Base-by-base conservation (phyloP, 1,139 yeast genomes). In the Nakaseomyces sp. region DNA sequence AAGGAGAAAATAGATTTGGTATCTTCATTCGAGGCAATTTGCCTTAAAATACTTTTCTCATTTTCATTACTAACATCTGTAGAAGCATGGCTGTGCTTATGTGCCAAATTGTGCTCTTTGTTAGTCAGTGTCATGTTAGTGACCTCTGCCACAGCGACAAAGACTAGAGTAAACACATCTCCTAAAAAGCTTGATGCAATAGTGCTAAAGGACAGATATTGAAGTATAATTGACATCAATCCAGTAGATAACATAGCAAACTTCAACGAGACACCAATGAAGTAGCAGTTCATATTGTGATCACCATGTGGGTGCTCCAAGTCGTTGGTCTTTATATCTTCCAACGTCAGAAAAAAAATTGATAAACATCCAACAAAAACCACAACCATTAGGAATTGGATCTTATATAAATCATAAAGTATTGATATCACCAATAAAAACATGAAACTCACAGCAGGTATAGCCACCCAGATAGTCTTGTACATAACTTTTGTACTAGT, bases 1-100 rank as follows among this genome's bases (percentile, higher is more conserved):
- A 91, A 93, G 49, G 86, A 83, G 62, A 91, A 89, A 30, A 93
- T 93, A 29, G 95, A 88, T 51, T 85, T 72, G 0, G 96, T 88
- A 53, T 88, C 96, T 20, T 76, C 69, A 54, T 88, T 81, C 37
- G 65, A 58, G 43, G 79, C 67, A 40, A 82, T 58, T 52, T 79
- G 70, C 24, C 54, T 56, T 12, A 68, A 42, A 4, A 54, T 45
- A 43, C 55, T 54, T 13, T 46, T 45, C 8, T 45, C 45, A 17
- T 32, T 31, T 2, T 18, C 25, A 17, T 16, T 36, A 12, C 31
- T 26, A 10, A 41, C 37, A 31, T 45, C 42, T 5, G 39, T 24
- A 25, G 37, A 45, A 12, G 36, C 39, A 33, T 50, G 46, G 4
- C 32, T n/a, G 30, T 44, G 46, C 12, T 20, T 9, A 35, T 45